A percentile compares a stretch with the other conserved stretches of the same genome.
phyloP scores from a whole-genome alignment of 805 yeast species.

The Candida peoriensis region DNA sequence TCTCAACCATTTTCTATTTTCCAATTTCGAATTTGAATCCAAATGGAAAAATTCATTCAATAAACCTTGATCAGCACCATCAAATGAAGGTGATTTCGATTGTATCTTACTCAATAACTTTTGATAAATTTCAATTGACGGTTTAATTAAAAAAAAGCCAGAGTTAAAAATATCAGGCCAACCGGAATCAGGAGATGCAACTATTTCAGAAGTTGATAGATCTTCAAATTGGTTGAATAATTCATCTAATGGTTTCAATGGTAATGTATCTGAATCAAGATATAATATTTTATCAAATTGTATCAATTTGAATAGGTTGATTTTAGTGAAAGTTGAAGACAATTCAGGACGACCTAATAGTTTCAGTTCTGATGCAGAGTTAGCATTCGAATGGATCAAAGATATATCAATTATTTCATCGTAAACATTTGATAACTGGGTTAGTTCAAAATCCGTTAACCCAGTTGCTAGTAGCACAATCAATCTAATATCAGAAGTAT shows the following conservation, averaged over 20 bases:
- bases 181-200: conserved; percentile 70
- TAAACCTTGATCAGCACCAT: conserved; percentile 89
- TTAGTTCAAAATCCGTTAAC: conserved; percentile 14
- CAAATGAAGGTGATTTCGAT: conserved; percentile 45
- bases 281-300: conserved; percentile 46
- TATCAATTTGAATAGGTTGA: conserved; percentile 42
- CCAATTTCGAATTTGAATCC: conserved; percentile 4
- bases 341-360: conserved; percentile 47
- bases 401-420: conserved; percentile 26
- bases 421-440: conserved; percentile 14
- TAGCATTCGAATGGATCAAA: conserved; percentile 19
- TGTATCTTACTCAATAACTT: conserved; percentile 31
- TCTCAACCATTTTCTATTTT: conserved; percentile 47
- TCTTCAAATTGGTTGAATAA: conserved; percentile 18
- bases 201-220: conserved; percentile 20
- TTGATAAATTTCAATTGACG: conserved; percentile 37
- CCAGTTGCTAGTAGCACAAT: conserved; percentile 19
- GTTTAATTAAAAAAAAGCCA: conserved; percentile 60
- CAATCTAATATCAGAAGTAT: conserved; percentile 9
- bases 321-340: conserved; percentile 44
- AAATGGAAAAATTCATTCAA: conserved; percentile 59
- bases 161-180: conserved; percentile 87
- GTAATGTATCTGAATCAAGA: conserved; percentile 62
- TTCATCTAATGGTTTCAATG: conserved; percentile 27
- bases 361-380: conserved; percentile 20